phyloP scores from a whole-genome alignment of 768 basidiomycete species.

The Macrolepiota dolichaula region DNA sequence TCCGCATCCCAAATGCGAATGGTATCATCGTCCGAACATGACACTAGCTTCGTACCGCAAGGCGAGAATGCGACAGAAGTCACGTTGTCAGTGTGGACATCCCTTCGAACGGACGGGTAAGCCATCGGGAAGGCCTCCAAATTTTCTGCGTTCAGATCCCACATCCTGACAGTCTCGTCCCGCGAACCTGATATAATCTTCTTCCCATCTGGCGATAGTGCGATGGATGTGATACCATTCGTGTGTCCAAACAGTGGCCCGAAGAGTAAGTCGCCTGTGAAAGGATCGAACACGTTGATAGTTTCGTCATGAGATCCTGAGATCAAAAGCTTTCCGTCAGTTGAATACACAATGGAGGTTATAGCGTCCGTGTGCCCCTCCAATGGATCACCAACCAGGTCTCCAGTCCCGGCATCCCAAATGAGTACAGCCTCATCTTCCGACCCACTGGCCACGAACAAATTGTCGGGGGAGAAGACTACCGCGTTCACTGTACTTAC shows the following conservation, averaged over 20 bases:
- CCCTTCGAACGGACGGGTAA: neutral
- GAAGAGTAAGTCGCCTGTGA: constrained; percentile 7
- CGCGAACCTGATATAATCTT: constrained; percentile 15
- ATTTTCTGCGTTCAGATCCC: constrained; percentile 15
- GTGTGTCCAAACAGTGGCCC: constrained; percentile 11
- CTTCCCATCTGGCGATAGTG: constrained; percentile 20
- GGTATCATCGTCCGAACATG: constrained; percentile 27
- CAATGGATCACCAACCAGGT: constrained; percentile 4
- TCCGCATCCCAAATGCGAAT: constrained; percentile 16
- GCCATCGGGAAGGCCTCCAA: neutral
- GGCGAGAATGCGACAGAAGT: constrained; percentile 20
- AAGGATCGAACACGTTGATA: constrained; percentile 23
- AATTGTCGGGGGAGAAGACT: constrained; percentile 17
- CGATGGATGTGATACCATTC: constrained; percentile 16
- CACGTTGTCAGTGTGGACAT: constrained; percentile 16
- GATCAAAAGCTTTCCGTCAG: constrained; percentile 16
- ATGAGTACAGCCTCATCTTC: constrained; percentile 17
- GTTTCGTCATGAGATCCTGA: constrained; percentile 22
- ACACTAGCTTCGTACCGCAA: constrained; percentile 24
- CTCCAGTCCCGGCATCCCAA: constrained; percentile 16
- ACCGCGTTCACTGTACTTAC: constrained; percentile 17
- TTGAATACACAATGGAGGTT: constrained; percentile 17
- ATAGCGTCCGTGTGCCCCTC: constrained; percentile 19
- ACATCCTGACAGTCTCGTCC: constrained; percentile 19
- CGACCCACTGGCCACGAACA: constrained; percentile 17